phyloP scores from a whole-genome alignment of 805 yeast genomes.

The Cyberlindnera euphorbiiphila region DNA sequence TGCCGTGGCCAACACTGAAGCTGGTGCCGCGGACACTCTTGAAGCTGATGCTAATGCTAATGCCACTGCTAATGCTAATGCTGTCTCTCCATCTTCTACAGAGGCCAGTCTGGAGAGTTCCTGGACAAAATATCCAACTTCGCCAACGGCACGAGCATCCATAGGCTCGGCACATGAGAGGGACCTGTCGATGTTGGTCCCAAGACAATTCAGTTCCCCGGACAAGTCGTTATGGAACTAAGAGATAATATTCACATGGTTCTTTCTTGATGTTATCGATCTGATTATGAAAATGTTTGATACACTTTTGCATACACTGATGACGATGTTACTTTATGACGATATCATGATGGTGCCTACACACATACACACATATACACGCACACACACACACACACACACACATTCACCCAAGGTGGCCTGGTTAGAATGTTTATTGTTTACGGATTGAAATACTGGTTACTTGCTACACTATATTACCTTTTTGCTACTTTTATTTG shows the following conservation, averaged over 20 bases:
- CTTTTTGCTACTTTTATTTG: background rate
- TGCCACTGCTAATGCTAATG: background rate
- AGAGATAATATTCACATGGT: background rate
- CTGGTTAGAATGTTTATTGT: too few relatives aligned
- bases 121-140: constrained; percentile 7
- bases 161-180: too few relatives aligned
- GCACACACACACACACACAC: too few relatives aligned
- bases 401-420: too few relatives aligned
- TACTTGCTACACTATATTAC: background rate
- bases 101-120: background rate
- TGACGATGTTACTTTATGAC: too few relatives aligned
- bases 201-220: constrained; percentile 19
- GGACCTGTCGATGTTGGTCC: constrained; percentile 14
- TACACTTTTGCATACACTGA: background rate
- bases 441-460: background rate
- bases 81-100: constrained; percentile 1
- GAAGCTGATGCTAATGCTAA: background rate
- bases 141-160: background rate
- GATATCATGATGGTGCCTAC: too few relatives aligned
- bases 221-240: constrained; percentile 13
- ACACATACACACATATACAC: too few relatives aligned
- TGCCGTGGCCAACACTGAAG: constrained; percentile 43
- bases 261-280: too few relatives aligned
- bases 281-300: too few relatives aligned
- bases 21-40: background rate